These are phyloP conservation scores for Caloboletus inedulis DNA, from an alignment of 1,284 basidiomycete genomes.

Conservation along the genomic window DNA sequence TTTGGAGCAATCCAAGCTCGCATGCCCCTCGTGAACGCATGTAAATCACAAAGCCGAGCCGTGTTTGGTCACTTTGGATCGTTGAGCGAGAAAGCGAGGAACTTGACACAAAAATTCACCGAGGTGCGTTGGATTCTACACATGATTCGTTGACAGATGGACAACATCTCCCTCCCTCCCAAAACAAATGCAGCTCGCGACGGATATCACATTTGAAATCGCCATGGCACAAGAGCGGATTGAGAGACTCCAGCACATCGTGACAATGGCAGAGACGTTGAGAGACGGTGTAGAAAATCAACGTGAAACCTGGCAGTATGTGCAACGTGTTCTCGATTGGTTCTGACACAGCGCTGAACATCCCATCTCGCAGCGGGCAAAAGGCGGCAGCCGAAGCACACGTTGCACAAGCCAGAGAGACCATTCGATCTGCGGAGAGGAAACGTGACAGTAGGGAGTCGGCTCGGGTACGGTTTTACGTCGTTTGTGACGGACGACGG, in stretches of 20 bases:
- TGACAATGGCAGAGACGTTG: background rate
- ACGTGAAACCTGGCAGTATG: slow-evolving; percentile 12
- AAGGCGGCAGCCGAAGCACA: slow-evolving; percentile 8
- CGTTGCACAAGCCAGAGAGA: slow-evolving; percentile 13
- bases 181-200: slow-evolving; percentile 3
- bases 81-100: slow-evolving; percentile 9
- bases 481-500: background rate
- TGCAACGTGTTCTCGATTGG: background rate
- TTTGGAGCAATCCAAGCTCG: background rate
- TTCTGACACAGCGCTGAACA: background rate
- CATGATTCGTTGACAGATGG: background rate
- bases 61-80: slow-evolving; percentile 8
- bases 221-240: slow-evolving; percentile 5
- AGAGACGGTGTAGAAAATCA: background rate
- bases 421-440: slow-evolving; percentile 13
- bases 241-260: background rate
- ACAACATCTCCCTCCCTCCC: background rate
- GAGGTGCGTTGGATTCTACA: slow-evolving; percentile 2
- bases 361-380: slow-evolving; percentile 2
- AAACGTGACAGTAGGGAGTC: slow-evolving; percentile 15
- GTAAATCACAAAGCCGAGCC: slow-evolving; percentile 9
- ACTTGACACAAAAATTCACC: slow-evolving; percentile 7
- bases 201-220: slow-evolving; percentile 14
- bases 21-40: slow-evolving; percentile 6
- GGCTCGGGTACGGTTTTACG: slow-evolving; percentile 11